phyloP scores from a whole-genome alignment of 257 asterid species.

The Plectranthus barbatus region DNA sequence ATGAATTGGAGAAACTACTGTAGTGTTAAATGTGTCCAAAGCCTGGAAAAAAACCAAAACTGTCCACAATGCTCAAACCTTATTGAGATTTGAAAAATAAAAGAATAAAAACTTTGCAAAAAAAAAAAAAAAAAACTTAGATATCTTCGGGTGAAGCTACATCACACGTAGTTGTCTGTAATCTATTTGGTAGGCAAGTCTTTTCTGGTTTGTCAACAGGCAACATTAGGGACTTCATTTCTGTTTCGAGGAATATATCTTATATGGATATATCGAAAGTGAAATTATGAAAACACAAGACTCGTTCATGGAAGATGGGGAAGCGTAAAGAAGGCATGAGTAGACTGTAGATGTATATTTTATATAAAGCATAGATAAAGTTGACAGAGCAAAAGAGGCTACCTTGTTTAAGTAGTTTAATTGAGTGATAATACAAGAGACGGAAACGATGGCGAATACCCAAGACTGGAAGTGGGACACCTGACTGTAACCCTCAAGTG shows the following conservation, averaged over 20 bases:
- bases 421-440: constrained; percentile 59
- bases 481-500: constrained; percentile 61
- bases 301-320: too few relatives aligned
- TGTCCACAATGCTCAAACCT: background rate
- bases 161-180: too few relatives aligned
- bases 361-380: background rate
- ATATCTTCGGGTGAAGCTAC: background rate
- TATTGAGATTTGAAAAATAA: background rate
- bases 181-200: too few relatives aligned
- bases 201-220: too few relatives aligned
- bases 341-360: background rate
- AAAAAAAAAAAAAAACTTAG: background rate
- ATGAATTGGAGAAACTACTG: constrained; percentile 78
- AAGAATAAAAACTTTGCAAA: background rate
- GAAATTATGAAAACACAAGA: too few relatives aligned
- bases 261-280: too few relatives aligned
- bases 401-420: constrained; percentile 83
- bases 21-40: constrained; percentile 68
- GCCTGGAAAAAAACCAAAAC: constrained; percentile 39
- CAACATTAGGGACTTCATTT: too few relatives aligned
- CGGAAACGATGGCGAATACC: constrained; percentile 69
- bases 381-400: background rate
- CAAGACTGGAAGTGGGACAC: constrained; percentile 57
- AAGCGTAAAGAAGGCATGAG: background rate
- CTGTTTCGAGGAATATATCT: too few relatives aligned